Percentiles rank a stretch among this genome's conserved stretches.
These are phyloP conservation scores for Asterella californica DNA, from an alignment of 225 moss, liverwort and hornwort species.

Conservation along the genomic window DNA sequence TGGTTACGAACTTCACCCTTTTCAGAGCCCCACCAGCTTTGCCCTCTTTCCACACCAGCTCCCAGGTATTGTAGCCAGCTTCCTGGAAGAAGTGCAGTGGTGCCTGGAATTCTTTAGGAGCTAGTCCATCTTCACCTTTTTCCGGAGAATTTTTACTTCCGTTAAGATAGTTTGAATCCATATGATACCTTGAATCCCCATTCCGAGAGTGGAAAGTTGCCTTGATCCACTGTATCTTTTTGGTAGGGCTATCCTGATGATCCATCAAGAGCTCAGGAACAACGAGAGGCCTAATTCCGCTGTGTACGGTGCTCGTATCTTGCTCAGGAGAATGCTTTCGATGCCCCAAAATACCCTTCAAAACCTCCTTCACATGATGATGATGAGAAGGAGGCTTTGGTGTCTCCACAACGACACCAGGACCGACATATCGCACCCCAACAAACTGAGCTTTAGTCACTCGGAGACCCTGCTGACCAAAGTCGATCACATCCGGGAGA, in stretches of 20 bases:
- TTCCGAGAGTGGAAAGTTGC: slow-evolving; percentile 12
- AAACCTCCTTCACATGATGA: slow-evolving; percentile 32
- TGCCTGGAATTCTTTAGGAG: slow-evolving; percentile 15
- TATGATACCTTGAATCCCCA: slow-evolving; percentile 8
- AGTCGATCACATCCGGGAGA: slow-evolving; percentile 45
- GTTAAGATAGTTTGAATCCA: not conserved
- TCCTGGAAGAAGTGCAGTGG: slow-evolving; percentile 9
- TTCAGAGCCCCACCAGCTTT: slow-evolving; percentile 41
- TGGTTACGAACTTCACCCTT: slow-evolving; percentile 43
- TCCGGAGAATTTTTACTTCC: not conserved
- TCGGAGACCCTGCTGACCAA: slow-evolving; percentile 37
- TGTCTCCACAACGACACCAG: slow-evolving; percentile 35
- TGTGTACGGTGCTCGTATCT: slow-evolving; percentile 1
- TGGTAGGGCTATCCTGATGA: slow-evolving; percentile 11
- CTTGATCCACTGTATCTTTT: slow-evolving; percentile 21
- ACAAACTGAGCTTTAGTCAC: slow-evolving; percentile 43
- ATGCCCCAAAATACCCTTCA: slow-evolving; percentile 35
- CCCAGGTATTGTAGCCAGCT: slow-evolving; percentile 40
- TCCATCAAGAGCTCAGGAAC: slow-evolving; percentile 26
- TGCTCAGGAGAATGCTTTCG: slow-evolving; percentile 23
- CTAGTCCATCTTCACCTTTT: slow-evolving; percentile 12
- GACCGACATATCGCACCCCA: slow-evolving; percentile 43
- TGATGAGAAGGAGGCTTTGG: slow-evolving; percentile 21
- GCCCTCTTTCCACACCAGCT: slow-evolving; percentile 48
- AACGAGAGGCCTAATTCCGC: slow-evolving; percentile 7